Base-by-base conservation (phyloP, 441 rosid genomes). In the Brassica balearica region DNA sequence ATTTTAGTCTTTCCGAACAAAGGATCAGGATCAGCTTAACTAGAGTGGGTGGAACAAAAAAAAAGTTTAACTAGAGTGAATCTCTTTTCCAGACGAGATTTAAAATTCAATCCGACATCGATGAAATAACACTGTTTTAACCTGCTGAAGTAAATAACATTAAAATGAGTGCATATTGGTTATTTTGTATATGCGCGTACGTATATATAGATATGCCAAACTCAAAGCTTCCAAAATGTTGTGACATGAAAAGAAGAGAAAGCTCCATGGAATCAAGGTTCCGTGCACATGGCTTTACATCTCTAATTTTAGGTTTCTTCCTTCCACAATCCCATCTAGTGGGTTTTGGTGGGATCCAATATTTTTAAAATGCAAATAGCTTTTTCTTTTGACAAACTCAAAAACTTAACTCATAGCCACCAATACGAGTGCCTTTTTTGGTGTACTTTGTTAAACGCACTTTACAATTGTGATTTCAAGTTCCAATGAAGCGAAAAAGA, bases 221-320 rank as follows among this genome's bases (percentile, higher is more conserved):
- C 88, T 68, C 84, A 83, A 80, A 78, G 71, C 86, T 83, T 83
- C 82, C 84, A 84, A 82, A 70, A 74, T 59, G 69, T 23, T 59
- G 84, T 83, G 85, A 80, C 90, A 84, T 88, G 81, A 88, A 91
- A 93, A 91, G 90, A 80, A 84, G 93, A 81, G 92, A 80, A 78
- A 65, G 77, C 79, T 85, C 83, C 73, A 84, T 84, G 88, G 85
- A 85, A 77, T 84, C 86, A 83, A 71, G 86, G 88, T 80, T 85
- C 77, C 82, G 78, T 80, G 89, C 97, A 91, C 94, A 87, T 91
- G 94, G 89, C 79, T 19, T 80, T 85, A 79, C 77, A 82, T 83
- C 84, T 69, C 74, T 80, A 74, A 80, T 85, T 84, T 80, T 75
- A 84, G 82, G 80, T 85, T 83, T 78, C 69, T 72, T 68, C 68